A percentile compares a stretch with the other conserved stretches of the same genome.
Conservation (phyloP, 768 basidiomycete genomes). For the Sutorius australiensis region DNA sequence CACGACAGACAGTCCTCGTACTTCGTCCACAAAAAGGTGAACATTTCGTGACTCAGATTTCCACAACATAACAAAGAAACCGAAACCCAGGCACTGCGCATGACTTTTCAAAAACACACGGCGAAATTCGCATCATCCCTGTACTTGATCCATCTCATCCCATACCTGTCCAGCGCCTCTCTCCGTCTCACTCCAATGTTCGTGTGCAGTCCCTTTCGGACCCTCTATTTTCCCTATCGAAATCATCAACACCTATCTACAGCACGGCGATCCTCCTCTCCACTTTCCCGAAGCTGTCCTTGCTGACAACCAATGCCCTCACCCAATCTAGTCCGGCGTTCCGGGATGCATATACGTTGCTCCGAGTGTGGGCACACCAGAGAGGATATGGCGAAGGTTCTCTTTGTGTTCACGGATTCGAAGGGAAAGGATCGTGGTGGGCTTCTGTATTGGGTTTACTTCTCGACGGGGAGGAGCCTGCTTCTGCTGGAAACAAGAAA, state of each 20-base stretch:
- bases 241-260: slow-evolving; percentile 69
- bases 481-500: slow-evolving; percentile 24
- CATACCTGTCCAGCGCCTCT: slow-evolving; percentile 63
- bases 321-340: slow-evolving; percentile 55
- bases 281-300: slow-evolving; percentile 35
- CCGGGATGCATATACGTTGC: slow-evolving; percentile 67
- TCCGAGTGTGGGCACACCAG: slow-evolving; percentile 89
- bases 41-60: slow-evolving; percentile 25
- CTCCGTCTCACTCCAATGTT: slow-evolving; percentile 71
- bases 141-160: slow-evolving; percentile 56
- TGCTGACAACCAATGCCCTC: slow-evolving; percentile 47
- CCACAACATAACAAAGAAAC: background rate
- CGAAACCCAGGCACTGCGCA: slow-evolving; percentile 43
- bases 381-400: slow-evolving; percentile 68
- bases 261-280: slow-evolving; percentile 65
- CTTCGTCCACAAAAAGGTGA: slow-evolving; percentile 54
- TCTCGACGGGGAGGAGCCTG: slow-evolving; percentile 63
- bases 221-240: slow-evolving; percentile 14
- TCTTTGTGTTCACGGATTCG: slow-evolving; percentile 66
- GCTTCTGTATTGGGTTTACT: slow-evolving; percentile 54
- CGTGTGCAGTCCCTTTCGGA: slow-evolving; percentile 35
- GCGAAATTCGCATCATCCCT: slow-evolving; percentile 72
- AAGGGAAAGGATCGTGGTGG: slow-evolving; percentile 68
- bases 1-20: slow-evolving; percentile 62
- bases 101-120: slow-evolving; percentile 66